Evolutionary conservation across 345 rosid genomes (phyloP).

Genomic region (Boechera divaricarpa): DNA sequence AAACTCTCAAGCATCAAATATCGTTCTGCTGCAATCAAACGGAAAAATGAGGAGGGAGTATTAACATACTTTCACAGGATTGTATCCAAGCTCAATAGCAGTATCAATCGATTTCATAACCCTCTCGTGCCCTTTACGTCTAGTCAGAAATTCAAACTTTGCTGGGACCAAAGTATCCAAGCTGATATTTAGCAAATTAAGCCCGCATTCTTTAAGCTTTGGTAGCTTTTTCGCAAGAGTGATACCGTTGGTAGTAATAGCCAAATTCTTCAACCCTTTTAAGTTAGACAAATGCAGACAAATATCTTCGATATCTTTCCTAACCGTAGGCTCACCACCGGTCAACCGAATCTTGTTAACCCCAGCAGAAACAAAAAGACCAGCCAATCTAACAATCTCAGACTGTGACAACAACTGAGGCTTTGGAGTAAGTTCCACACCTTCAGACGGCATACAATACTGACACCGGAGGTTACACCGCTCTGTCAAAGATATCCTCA

Average conservation of each 20-base stretch:
- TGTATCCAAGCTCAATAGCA: slow-evolving; percentile 78
- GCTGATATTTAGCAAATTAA: slow-evolving; percentile 75
- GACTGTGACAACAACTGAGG: slow-evolving; percentile 63
- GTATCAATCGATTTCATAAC: slow-evolving; percentile 83
- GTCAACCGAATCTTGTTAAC: slow-evolving; percentile 91
- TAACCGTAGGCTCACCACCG: slow-evolving; percentile 92
- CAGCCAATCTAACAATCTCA: slow-evolving; percentile 76
- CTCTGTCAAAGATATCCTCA: slow-evolving; percentile 91
- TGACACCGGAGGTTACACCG: slow-evolving; percentile 96
- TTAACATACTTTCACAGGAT: slow-evolving; percentile 79
- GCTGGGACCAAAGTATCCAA: slow-evolving; percentile 86
- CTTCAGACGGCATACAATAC: slow-evolving; percentile 94
- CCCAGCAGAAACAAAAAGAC: slow-evolving; percentile 80
- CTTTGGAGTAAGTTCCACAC: slow-evolving; percentile 79
- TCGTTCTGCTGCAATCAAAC: slow-evolving; percentile 9
- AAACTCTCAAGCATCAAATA: slow-evolving; percentile 18
- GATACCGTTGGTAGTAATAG: slow-evolving; percentile 92
- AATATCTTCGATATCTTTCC: slow-evolving; percentile 82
- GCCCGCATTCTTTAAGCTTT: slow-evolving; percentile 74
- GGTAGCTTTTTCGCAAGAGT: slow-evolving; percentile 85
- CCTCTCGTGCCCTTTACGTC: slow-evolving; percentile 82
- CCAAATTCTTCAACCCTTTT: slow-evolving; percentile 80
- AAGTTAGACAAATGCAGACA: slow-evolving; percentile 71
- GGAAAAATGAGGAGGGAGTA: background rate
- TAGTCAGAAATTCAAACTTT: slow-evolving; percentile 86